A percentile compares a stretch with the other conserved stretches of the same genome.
Evolutionary conservation across 805 yeast species (phyloP).

Genomic region (Pichia nanzhaoensis): DNA sequence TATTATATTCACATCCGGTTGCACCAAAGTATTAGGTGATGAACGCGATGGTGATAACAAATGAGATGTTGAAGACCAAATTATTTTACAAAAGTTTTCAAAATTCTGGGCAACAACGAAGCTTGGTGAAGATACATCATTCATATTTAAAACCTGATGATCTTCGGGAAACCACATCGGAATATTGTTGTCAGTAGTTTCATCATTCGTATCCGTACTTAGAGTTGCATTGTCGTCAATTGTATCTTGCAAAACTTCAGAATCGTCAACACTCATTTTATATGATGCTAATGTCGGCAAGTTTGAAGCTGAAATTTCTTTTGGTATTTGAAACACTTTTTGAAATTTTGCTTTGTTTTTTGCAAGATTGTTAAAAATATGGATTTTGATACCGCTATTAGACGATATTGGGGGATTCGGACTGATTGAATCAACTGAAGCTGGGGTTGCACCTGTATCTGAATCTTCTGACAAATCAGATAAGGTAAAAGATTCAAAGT

Average conservation of each 20-base stretch:
- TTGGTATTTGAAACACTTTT: constrained; percentile 8
- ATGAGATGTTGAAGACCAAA: constrained; percentile 23
- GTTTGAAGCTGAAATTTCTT: constrained; percentile 4
- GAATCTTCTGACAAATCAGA: constrained; percentile 2
- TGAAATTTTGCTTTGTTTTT: constrained; percentile 1
- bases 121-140: constrained; percentile 31
- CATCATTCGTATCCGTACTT: neutral
- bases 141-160: constrained; percentile 27
- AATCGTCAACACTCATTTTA: neutral
- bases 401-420: too few species aligned
- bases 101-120: constrained; percentile 34
- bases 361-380: neutral
- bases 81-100: constrained; percentile 31
- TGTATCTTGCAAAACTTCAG: neutral
- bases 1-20: neutral
- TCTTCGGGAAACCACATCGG: constrained; percentile 30
- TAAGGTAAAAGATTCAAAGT: constrained; percentile 7
- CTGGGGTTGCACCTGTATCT: neutral
- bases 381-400: too few species aligned
- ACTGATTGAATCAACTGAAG: too few species aligned
- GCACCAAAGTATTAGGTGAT: neutral
- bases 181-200: neutral
- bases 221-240: neutral
- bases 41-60: neutral
- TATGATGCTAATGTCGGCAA: constrained; percentile 3